Percentiles rank a stretch among this genome's conserved stretches.
Conservation (phyloP, 148 eudicot genomes). For the Fallopia convolvulus region DNA sequence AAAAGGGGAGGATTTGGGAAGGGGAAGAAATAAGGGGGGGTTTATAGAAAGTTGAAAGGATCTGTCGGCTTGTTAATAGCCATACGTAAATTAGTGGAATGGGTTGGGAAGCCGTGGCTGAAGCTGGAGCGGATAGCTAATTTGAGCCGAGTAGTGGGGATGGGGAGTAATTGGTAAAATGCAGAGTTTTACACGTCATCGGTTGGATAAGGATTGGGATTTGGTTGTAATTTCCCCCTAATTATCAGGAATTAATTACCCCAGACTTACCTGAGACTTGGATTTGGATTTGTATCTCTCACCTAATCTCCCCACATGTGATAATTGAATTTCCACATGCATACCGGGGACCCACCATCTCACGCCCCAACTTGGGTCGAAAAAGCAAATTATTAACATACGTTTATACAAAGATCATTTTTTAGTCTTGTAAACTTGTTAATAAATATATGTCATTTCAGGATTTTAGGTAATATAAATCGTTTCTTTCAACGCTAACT, state of each 20-base stretch:
- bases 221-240: not conserved
- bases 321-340: not conserved
- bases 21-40: not conserved
- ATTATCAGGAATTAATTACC: not conserved
- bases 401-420: no score
- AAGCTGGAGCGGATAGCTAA: not conserved
- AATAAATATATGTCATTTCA: no score
- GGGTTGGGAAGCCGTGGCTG: not conserved
- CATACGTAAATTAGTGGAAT: not conserved
- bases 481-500: no score
- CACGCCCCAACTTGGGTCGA: not conserved
- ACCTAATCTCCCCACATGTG: constrained; percentile 1
- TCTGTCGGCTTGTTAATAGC: not conserved
- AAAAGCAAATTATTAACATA: no score
- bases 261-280: not conserved
- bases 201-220: not conserved
- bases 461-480: no score
- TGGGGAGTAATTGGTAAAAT: not conserved
- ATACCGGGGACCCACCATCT: not conserved
- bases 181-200: not conserved
- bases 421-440: no score
- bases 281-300: not conserved
- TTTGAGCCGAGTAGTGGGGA: not conserved
- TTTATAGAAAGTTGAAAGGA: not conserved
- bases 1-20: not conserved